These are phyloP conservation scores for Spencermartinsiella ligniputridi DNA, from an alignment of 1,139 yeast genomes.

Conservation along the genomic window DNA sequence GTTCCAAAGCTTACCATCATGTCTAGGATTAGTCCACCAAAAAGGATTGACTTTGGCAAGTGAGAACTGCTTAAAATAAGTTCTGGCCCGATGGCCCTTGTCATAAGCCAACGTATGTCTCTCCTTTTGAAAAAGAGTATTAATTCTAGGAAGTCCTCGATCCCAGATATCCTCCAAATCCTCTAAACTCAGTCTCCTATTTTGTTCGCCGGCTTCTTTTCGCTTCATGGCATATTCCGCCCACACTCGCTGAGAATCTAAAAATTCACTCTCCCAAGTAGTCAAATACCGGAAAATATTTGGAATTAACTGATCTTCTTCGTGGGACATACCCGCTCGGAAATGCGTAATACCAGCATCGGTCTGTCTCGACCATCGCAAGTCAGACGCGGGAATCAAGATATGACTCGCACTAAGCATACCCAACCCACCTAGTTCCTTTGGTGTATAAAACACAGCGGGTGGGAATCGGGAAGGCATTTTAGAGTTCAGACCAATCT, in stretches of 20 bases:
- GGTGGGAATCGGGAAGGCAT: slow-evolving; percentile 99
- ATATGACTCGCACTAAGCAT: slow-evolving; percentile 98
- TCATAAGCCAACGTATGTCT: slow-evolving; percentile 93
- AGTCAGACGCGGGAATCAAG: slow-evolving; percentile 87
- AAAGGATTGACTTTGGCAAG: slow-evolving; percentile 75
- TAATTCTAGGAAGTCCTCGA: slow-evolving; percentile 92
- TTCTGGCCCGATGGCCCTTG: slow-evolving; percentile 84
- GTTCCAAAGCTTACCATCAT: slow-evolving; percentile 96
- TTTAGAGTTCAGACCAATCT: slow-evolving; percentile 91
- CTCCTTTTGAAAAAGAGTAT: slow-evolving; percentile 92
- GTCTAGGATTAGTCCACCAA: slow-evolving; percentile 95
- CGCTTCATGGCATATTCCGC: slow-evolving; percentile 91
- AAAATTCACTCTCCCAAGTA: slow-evolving; percentile 94
- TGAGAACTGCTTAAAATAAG: slow-evolving; percentile 71
- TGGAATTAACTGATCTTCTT: slow-evolving; percentile 74
- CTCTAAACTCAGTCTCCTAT: slow-evolving; percentile 82
- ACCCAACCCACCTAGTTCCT: slow-evolving; percentile 94
- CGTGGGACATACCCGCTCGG: slow-evolving; percentile 89
- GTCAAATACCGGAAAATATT: slow-evolving; percentile 89
- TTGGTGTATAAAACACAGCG: slow-evolving; percentile 96
- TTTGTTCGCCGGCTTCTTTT: slow-evolving; percentile 80
- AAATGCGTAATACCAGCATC: slow-evolving; percentile 94
- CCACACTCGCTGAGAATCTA: slow-evolving; percentile 96
- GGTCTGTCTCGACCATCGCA: slow-evolving; percentile 88
- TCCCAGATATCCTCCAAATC: slow-evolving; percentile 96